Conservation (phyloP, 2,329 filamentous ascomycete genomes). For the Fusarium sp. region DNA sequence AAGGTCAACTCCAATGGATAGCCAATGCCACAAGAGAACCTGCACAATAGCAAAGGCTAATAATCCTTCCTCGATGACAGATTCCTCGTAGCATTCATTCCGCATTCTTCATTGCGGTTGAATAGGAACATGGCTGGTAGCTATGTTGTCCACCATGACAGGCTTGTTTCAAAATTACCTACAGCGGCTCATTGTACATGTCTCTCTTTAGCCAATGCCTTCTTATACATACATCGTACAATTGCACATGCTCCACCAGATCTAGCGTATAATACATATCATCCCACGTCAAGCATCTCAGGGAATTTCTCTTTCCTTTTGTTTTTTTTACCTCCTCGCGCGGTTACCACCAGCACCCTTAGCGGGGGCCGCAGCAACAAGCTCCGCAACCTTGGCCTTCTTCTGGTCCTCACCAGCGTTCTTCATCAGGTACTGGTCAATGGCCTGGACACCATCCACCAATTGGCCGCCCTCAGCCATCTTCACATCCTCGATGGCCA, state of each 20-base stretch:
- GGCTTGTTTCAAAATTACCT: not conserved
- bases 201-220: conserved; percentile 30
- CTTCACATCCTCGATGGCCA: conserved; percentile 66
- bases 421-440: conserved; percentile 56
- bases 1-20: not conserved
- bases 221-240: conserved; percentile 48
- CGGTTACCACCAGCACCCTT: conserved; percentile 38
- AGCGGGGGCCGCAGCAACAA: conserved; percentile 45
- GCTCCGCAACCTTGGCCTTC: conserved; percentile 51
- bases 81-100: not conserved
- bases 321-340: conserved; percentile 40
- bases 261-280: conserved; percentile 46
- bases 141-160: not conserved
- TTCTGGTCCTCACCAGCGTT: conserved; percentile 52
- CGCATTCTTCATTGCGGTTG: not conserved
- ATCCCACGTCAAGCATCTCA: conserved; percentile 17
- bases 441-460: conserved; percentile 68
- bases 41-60: no score
- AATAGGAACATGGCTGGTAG: not conserved
- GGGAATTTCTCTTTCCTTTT: not conserved
- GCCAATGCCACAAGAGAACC: no score
- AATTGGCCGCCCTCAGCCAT: conserved; percentile 66
- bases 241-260: conserved; percentile 42
- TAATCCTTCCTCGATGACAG: not conserved
- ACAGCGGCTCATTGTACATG: conserved; percentile 39